A percentile compares a stretch with the other conserved stretches of the same genome.
Conservation (phyloP, 78 protist genomes). For the Isochrysis galbana region DNA sequence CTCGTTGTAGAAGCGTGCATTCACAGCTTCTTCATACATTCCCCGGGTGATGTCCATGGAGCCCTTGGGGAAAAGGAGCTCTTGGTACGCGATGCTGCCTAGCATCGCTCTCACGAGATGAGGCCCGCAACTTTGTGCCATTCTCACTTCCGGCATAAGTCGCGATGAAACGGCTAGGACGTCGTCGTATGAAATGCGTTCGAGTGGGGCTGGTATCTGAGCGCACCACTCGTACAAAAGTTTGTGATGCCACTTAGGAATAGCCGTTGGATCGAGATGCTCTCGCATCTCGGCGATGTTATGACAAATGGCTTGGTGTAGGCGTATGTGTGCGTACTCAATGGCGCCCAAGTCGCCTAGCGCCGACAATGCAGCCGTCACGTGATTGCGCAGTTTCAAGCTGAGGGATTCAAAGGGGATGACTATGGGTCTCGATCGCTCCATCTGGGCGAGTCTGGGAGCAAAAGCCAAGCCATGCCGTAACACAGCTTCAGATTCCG, state of each 20-base stretch:
- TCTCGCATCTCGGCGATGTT: background rate
- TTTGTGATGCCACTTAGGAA: background rate
- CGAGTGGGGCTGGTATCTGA: background rate
- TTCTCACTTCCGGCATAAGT: background rate
- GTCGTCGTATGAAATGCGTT: background rate
- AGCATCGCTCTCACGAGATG: background rate
- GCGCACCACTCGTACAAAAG: background rate
- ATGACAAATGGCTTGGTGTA: background rate
- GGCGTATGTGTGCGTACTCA: background rate
- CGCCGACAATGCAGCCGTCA: background rate
- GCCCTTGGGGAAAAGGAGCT: background rate
- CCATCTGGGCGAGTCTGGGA: background rate
- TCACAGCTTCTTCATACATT: background rate
- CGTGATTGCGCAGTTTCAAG: background rate
- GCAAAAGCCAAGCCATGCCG: background rate
- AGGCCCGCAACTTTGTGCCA: background rate
- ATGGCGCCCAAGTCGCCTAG: background rate
- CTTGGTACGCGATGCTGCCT: background rate
- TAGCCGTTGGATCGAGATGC: background rate
- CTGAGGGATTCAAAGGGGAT: background rate
- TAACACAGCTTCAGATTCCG: background rate
- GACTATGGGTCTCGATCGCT: background rate
- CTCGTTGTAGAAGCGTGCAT: background rate
- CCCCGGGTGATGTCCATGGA: background rate
- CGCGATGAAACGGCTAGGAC: background rate